Evolutionary conservation across 306 rosid species (phyloP).

Genomic region (Elaeagnus macrophylla): DNA sequence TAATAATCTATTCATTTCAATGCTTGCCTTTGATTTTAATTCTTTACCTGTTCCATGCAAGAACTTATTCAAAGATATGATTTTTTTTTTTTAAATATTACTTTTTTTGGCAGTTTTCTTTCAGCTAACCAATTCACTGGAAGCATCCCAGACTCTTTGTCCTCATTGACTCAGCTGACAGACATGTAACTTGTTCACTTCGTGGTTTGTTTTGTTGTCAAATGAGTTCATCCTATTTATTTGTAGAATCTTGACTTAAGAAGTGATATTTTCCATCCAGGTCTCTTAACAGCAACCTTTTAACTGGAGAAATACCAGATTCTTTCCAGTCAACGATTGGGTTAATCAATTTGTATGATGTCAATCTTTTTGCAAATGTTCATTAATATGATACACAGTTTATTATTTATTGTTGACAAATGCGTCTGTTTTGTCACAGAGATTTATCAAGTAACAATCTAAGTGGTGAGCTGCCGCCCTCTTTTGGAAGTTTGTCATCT

Average conservation of each 20-base stretch:
- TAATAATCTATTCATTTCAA: conserved; percentile 8
- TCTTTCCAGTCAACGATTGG: conserved; percentile 41
- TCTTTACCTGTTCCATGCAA: conserved; percentile 13
- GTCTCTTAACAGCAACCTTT: conserved; percentile 65
- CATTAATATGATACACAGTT: conserved; percentile 5
- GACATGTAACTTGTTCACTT: conserved; percentile 46
- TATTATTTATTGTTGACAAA: conserved; percentile 13
- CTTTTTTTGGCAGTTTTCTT: conserved; percentile 67
- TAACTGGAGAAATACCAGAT: conserved; percentile 81
- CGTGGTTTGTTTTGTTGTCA: conserved; percentile 1
- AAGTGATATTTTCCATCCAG: conserved; percentile 41
- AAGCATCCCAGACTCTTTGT: conserved; percentile 64
- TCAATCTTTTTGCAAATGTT: conserved; percentile 13
- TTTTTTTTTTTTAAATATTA: conserved; percentile 18
- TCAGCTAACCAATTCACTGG: conserved; percentile 75
- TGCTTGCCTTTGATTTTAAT: conserved; percentile 1
- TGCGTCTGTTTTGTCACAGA: conserved; percentile 37
- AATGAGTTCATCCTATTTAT: conserved; percentile 9
- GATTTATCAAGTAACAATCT: conserved; percentile 78
- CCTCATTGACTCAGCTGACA: conserved; percentile 47
- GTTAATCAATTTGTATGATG: conserved; percentile 69
- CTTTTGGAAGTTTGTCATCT: conserved; percentile 44
- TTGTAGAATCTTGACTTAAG: conserved; percentile 16
- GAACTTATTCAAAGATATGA: conserved; percentile 17
- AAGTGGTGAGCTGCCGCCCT: conserved; percentile 76